Percentiles rank a stretch among this genome's conserved stretches.
phyloP scores from a whole-genome alignment of 805 yeast species.

The Metschnikowia sp. region DNA sequence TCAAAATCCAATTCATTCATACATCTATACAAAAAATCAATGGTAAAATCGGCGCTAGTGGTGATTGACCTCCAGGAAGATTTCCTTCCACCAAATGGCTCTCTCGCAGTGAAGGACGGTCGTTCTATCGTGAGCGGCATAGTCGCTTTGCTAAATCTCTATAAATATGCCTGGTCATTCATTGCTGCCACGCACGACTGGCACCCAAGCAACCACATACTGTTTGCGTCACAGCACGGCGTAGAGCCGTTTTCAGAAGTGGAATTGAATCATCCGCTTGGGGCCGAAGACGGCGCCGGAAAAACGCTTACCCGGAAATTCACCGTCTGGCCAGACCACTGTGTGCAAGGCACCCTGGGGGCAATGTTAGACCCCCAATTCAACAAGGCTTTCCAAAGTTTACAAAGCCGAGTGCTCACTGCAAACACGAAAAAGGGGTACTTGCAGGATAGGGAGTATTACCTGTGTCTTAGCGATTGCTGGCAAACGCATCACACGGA shows the following conservation, averaged over 20 bases:
- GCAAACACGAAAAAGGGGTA: conserved; percentile 66
- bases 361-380: conserved; percentile 57
- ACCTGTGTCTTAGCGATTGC: conserved; percentile 80
- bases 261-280: conserved; percentile 49
- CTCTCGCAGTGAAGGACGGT: conserved; percentile 71
- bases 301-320: conserved; percentile 31
- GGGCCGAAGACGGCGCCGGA: conserved; percentile 22
- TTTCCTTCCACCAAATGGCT: conserved; percentile 74
- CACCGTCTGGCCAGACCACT: conserved; percentile 88
- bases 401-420: conserved; percentile 34
- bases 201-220: conserved; percentile 78
- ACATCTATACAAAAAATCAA: conserved; percentile 11
- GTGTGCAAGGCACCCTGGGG: conserved; percentile 71
- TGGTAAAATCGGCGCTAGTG: conserved; percentile 49
- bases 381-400: conserved; percentile 27
- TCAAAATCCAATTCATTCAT: too few relatives aligned
- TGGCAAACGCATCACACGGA: conserved; percentile 75
- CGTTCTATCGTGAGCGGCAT: conserved; percentile 53
- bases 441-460: conserved; percentile 71
- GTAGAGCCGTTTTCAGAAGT: conserved; percentile 49
- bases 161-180: conserved; percentile 51
- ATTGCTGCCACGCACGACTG: conserved; percentile 80
- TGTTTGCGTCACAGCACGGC: conserved; percentile 72
- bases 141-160: conserved; percentile 37
- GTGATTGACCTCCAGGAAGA: conserved; percentile 85